Evolutionary conservation across 2,329 filamentous ascomycete species (phyloP), one percentile per base, ranked within the genome.

Genomic region (Penicillium hordei): DNA sequence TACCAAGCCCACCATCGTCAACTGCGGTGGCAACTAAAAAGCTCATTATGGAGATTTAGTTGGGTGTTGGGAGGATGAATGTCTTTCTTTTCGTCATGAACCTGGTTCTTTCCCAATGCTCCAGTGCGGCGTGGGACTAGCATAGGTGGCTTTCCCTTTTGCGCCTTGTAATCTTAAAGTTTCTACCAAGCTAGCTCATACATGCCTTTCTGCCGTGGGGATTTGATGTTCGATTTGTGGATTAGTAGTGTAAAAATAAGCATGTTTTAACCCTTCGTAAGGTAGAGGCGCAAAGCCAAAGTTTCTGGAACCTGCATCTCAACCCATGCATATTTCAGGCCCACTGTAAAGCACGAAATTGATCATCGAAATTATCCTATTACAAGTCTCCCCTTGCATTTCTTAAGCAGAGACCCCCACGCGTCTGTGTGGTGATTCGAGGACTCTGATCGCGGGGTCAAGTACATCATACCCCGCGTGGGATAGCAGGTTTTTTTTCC

Each of bases 1-100:
- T 72, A 75, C 79, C 74, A 80, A 80, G 70, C 83, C 83, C 57
- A 82, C 78, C 70, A 86, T 86, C 69, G 75, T 79, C 59, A 72
- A 74, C 63, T 74, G 75, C 64, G 84, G 83, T 70, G 74, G 76
- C 68, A 52, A 68, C 53, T 81, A 82, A 75, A 72, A 59, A 53
- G 36, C 55, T 59, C n/a, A 42, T 46, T 61, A n/a, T 33, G 52
- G 55, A 57, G 49, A 31, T 42, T 42, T 57, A 57, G 50, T 57
- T 57, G 42, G 36, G 48, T 42, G 23, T 58, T 50, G 19, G 55
- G 50, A 31, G 44, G 39, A 40, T 44, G 48, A 40, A 48, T 12
- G 51, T 59, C 46, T 48, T 60, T 59, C 58, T 61, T 46, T 42
- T 27, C 34, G 42, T 44, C 31, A 45, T 48, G 49, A 12, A 42